Evolutionary conservation across 169 alveolate species (phyloP).

Genomic region (Plasmodium gallinaceum): DNA sequence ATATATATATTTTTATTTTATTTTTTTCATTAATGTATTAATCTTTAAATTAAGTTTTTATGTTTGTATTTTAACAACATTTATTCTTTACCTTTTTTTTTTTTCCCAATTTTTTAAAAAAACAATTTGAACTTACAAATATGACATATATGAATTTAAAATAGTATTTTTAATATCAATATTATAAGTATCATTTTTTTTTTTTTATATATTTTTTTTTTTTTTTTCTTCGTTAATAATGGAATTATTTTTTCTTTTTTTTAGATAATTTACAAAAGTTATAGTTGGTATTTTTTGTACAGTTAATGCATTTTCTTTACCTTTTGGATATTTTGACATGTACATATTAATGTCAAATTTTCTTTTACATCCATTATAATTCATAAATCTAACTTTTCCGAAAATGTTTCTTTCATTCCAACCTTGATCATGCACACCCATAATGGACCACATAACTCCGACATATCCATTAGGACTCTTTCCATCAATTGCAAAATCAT

Average conservation of each 20-base stretch:
- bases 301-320: constrained; percentile 64
- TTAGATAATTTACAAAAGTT: constrained; percentile 41
- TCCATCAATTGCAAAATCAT: constrained; percentile 83
- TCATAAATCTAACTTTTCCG: constrained; percentile 87
- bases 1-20: no score
- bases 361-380: constrained; percentile 84
- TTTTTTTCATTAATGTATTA: no score
- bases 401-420: constrained; percentile 85
- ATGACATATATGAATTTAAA: not conserved
- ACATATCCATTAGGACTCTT: constrained; percentile 87
- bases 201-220: not conserved
- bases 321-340: constrained; percentile 74
- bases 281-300: constrained; percentile 70
- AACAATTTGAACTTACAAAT: no score
- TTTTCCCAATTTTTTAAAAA: no score
- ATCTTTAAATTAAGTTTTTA: no score
- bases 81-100: no score
- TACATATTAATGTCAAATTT: constrained; percentile 78
- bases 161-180: not conserved
- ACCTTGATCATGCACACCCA: constrained; percentile 86
- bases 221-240: not conserved
- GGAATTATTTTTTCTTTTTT: constrained; percentile 28
- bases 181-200: not conserved
- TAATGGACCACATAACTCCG: constrained; percentile 87
- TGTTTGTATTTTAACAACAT: no score